phyloP scores from a whole-genome alignment of 176 grass and related monocot genomes.

The Olyra latifolia region DNA sequence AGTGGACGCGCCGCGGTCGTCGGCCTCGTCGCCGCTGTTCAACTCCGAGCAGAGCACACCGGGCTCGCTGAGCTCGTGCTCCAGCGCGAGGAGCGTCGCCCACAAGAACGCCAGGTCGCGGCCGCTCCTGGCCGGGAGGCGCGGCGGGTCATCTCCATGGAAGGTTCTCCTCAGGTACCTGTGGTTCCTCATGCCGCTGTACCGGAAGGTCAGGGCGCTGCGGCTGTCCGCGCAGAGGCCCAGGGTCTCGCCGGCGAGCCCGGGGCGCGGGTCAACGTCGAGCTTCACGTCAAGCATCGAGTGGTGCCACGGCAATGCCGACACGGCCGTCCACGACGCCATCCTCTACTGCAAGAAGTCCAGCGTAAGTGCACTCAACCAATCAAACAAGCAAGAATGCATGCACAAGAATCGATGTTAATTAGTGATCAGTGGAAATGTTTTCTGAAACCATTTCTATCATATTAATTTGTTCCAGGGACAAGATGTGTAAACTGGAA shows the following conservation, averaged over 20 bases:
- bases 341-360: slow-evolving; percentile 98
- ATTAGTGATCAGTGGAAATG: background rate
- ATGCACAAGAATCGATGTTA: background rate
- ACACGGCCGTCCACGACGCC: slow-evolving; percentile 83
- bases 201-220: slow-evolving; percentile 61
- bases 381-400: background rate
- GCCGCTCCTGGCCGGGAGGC: background rate
- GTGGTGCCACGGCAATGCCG: slow-evolving; percentile 77
- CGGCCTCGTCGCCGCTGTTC: slow-evolving; percentile 56
- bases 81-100: slow-evolving; percentile 12
- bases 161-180: slow-evolving; percentile 79
- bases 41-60: slow-evolving; percentile 71
- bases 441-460: background rate
- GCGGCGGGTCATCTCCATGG: slow-evolving; percentile 44
- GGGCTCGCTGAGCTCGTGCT: slow-evolving; percentile 32
- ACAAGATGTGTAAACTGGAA: slow-evolving; percentile 37
- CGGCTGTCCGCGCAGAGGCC: background rate
- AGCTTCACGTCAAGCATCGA: slow-evolving; percentile 49
- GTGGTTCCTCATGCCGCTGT: slow-evolving; percentile 70
- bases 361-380: slow-evolving; percentile 43
- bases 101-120: background rate
- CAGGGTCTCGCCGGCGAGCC: slow-evolving; percentile 35
- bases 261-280: slow-evolving; percentile 38
- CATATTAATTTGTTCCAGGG: slow-evolving; percentile 37
- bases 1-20: background rate